Evolutionary conservation across 495 filamentous ascomycete genomes (phyloP), one percentile per base, ranked within the genome.

Genomic region (Aspergillus mulundensis): DNA sequence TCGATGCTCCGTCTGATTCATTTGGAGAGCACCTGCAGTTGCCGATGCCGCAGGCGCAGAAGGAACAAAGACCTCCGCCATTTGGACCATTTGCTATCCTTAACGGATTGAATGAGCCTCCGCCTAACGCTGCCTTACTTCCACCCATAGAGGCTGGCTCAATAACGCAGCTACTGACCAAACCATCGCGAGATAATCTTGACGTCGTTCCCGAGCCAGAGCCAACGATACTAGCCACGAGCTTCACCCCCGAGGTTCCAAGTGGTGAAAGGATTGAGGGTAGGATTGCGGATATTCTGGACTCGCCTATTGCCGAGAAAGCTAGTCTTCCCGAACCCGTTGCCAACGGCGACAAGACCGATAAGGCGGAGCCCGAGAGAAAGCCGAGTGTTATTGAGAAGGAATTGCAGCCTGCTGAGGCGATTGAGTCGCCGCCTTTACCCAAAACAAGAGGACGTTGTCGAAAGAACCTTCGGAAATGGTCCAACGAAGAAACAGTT

Each of bases 401-500:
- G 20, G 7, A 36, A 36, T 36, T 50, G 18, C 34, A 46, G 38
- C 39, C 54, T 46, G 44, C 53, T 12, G 48, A 65, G 51, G 59
- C 70, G 61, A 61, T 48, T 24, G 47, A 67, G 46, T 54, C 61
- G 36, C 75, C 71, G 1, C 28, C 75, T 39, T 75, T 73, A 2
- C 75, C 75, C 1, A 76, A 73, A 43, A 66, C 67, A 7, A 62
- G 73, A 6, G 75, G 75, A 30, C 72, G 75, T 34, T 76, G 74
- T 6, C 73, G 74, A 47, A 77, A 73, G 47, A 77, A 76, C 36
- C 19, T 77, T 57, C 80, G 79, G 53, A 87, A 83, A 60, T 96
- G 91, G 91, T 86, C 85, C 0, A 86, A 94, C 48, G 84, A 91
- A 61, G 91, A 96, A 66, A 95, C 90, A 1, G 83, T 84, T 21